A percentile compares a stretch with the other conserved stretches of the same genome.
phyloP scores from a whole-genome alignment of 2,329 filamentous ascomycete species.

The Dactylellina haptotyla region DNA sequence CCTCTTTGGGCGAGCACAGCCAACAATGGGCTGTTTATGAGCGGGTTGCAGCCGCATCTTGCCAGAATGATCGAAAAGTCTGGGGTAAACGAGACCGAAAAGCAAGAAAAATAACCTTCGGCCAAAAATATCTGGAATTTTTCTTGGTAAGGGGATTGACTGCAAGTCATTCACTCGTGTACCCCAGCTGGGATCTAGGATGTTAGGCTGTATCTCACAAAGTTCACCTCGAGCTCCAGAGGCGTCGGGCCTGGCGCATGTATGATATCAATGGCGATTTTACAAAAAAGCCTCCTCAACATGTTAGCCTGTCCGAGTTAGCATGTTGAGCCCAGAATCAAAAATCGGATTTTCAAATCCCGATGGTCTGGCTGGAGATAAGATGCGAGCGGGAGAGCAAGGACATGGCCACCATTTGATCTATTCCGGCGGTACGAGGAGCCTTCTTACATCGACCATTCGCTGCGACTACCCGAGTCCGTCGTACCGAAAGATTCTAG shows the following conservation, averaged over 20 bases:
- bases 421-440: slow-evolving; percentile 30
- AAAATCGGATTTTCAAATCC: slow-evolving; percentile 4
- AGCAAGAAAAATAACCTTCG: not conserved
- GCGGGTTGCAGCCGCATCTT: slow-evolving; percentile 22
- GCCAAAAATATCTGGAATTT: not conserved
- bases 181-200: slow-evolving; percentile 26
- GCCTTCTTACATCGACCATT: slow-evolving; percentile 4
- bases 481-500: too few species aligned
- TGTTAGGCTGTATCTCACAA: slow-evolving; percentile 22
- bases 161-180: slow-evolving; percentile 54
- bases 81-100: slow-evolving; percentile 28
- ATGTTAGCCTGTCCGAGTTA: not conserved
- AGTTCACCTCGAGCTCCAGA: not conserved
- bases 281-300: not conserved
- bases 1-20: not conserved
- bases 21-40: not conserved
- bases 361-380: slow-evolving; percentile 4
- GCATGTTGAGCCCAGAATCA: slow-evolving; percentile 2
- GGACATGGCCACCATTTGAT: slow-evolving; percentile 17
- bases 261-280: slow-evolving; percentile 13
- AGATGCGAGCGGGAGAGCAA: slow-evolving; percentile 34
- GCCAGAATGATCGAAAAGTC: slow-evolving; percentile 37
- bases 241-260: not conserved
- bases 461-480: not conserved
- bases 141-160: not conserved